Percentiles rank a stretch among this genome's conserved stretches.
phyloP scores from a whole-genome alignment of 768 basidiomycete genomes.

The Panus rudis region DNA sequence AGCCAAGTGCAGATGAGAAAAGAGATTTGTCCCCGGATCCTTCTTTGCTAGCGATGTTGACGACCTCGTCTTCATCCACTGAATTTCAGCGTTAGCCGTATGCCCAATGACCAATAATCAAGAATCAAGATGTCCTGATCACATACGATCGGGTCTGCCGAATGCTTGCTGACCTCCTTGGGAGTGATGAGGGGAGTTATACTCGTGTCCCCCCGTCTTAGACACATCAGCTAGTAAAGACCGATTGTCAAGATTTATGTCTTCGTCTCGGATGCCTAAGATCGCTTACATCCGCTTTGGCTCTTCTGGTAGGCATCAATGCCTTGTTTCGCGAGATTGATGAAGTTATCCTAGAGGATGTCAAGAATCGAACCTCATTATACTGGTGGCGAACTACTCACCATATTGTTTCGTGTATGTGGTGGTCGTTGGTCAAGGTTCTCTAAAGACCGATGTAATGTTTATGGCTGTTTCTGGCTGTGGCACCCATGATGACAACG shows the following conservation, averaged over 20 bases:
- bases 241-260: not conserved
- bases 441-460: no score
- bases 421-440: slow-evolving; percentile 1
- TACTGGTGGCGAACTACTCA: not conserved
- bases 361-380: not conserved
- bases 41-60: slow-evolving; percentile 45
- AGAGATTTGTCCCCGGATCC: slow-evolving; percentile 52
- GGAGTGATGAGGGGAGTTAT: slow-evolving; percentile 48
- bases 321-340: slow-evolving; percentile 66
- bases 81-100: slow-evolving; percentile 9
- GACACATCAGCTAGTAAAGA: slow-evolving; percentile 6
- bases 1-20: slow-evolving; percentile 48
- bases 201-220: slow-evolving; percentile 61
- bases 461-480: no score
- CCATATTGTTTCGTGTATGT: slow-evolving; percentile 3
- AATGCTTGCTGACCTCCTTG: slow-evolving; percentile 15
- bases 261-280: not conserved
- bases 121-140: slow-evolving; percentile 17
- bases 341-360: slow-evolving; percentile 50
- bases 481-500: not conserved
- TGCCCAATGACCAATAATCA: not conserved
- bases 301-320: slow-evolving; percentile 36
- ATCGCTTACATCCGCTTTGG: slow-evolving; percentile 4
- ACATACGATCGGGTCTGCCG: slow-evolving; percentile 13
- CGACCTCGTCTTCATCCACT: slow-evolving; percentile 64